These are phyloP conservation scores for Blastobotrys robertii DNA, from an alignment of 805 yeast species.

Conservation along the genomic window DNA sequence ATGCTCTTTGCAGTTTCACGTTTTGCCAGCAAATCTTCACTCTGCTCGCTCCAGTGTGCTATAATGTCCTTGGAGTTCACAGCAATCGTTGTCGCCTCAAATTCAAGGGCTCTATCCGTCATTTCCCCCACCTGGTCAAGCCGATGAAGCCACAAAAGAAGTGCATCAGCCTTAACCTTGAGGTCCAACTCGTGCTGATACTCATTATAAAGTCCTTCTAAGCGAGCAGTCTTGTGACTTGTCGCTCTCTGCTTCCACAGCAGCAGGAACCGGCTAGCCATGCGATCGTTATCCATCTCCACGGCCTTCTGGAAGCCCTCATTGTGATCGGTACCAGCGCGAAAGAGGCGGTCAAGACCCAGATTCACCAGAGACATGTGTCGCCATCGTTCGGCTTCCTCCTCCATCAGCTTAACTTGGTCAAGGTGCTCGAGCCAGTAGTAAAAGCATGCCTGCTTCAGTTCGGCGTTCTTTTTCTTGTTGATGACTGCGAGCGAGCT, in stretches of 20 bases:
- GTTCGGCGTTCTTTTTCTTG: not conserved
- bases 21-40: not conserved
- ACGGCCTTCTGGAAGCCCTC: not conserved
- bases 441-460: no score
- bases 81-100: not conserved
- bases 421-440: not conserved
- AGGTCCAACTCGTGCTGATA: not conserved
- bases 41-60: not conserved
- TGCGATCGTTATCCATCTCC: not conserved
- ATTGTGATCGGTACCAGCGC: not conserved
- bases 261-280: not conserved
- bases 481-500: not conserved
- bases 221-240: not conserved
- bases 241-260: not conserved
- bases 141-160: conserved; percentile 6
- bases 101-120: not conserved
- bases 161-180: not conserved
- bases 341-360: not conserved
- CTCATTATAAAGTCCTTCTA: not conserved
- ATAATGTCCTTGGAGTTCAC: conserved; percentile 1
- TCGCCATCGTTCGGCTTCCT: not conserved
- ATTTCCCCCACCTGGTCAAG: not conserved
- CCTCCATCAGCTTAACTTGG: not conserved
- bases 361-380: not conserved
- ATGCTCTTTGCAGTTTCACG: conserved; percentile 1